Base-by-base conservation (phyloP, 2,329 filamentous ascomycete genomes). In the Mycosphaerella sp. region DNA sequence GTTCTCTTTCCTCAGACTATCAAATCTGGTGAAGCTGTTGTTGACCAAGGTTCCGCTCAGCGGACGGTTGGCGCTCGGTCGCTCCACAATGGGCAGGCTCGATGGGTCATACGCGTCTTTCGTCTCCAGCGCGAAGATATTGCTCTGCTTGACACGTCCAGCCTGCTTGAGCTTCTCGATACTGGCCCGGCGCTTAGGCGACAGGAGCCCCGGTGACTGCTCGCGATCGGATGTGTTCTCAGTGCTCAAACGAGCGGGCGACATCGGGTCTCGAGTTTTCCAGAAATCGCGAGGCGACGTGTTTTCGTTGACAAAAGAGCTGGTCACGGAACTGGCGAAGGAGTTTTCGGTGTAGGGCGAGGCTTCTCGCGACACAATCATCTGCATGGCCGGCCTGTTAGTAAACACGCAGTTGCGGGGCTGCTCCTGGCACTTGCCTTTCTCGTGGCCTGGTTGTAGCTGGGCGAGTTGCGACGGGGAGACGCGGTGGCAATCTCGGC, bases 111-210 rank as follows among this genome's bases (percentile, higher is more conserved):
- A 96, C 75, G 95, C 87, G 70, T 90, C 83, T 74, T 91, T 91
- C 68, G 90, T 86, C 73, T 96, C 91, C 52, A 91, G 86, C 41
- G 89, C 90, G 69, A 95, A 89, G 79, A 97, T 96, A 74, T 86
- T 95, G 80, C 92, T 96, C 76, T 95, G 97, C 79, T 92, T 95
- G 66, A 98, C 93, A 57, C 93, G 87, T 52, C 92, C 95, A 32
- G 90, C 91, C 70, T 86, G 89, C 75, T 96, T 95, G 56, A 98
- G 80, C 67, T 91, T 91, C 79, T 98, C 93, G 62, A 98, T 91
- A 14, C 92, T 97, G 44, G 89, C 88, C 68, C 92, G 85, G 66
- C 89, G 87, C 54, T 83, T 85, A 21, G 66, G 63, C 34, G 66
- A 66, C 8, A 62, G 48, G 26, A 88, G 84, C 44, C 86, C 85